These are phyloP conservation scores for Corniculantispora saksenae DNA, from an alignment of 2,329 filamentous ascomycete species.

Conservation along the genomic window DNA sequence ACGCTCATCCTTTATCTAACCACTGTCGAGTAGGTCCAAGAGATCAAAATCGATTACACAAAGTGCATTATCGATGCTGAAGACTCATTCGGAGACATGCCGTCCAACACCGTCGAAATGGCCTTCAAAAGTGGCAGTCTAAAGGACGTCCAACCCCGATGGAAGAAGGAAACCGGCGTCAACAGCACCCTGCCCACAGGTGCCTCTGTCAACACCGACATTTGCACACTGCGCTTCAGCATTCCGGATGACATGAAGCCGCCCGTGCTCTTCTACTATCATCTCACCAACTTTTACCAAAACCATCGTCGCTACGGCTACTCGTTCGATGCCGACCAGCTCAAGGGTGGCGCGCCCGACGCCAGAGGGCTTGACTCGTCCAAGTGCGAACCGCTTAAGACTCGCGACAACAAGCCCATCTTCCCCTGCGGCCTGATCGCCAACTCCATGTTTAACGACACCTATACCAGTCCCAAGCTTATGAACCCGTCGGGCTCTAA, in stretches of 20 bases:
- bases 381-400: constrained; percentile 74
- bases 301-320: constrained; percentile 96
- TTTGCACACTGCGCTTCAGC: constrained; percentile 76
- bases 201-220: constrained; percentile 39
- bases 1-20: constrained; percentile 8
- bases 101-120: constrained; percentile 57
- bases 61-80: constrained; percentile 63
- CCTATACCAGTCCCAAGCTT: constrained; percentile 67
- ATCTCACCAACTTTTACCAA: constrained; percentile 96
- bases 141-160: constrained; percentile 36
- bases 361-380: constrained; percentile 63
- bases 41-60: constrained; percentile 89
- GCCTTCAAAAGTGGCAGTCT: constrained; percentile 64
- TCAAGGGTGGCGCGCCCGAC: constrained; percentile 68
- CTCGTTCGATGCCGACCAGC: constrained; percentile 79
- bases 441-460: constrained; percentile 97
- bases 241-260: constrained; percentile 78
- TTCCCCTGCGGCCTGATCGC: constrained; percentile 96
- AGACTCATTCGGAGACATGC: constrained; percentile 51
- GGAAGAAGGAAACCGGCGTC: constrained; percentile 45
- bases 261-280: constrained; percentile 91
- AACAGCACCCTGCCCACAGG: constrained; percentile 40
- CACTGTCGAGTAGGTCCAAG: constrained; percentile 69
- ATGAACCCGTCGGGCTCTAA: constrained; percentile 50
- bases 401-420: constrained; percentile 63